phyloP scores from a whole-genome alignment of 805 yeast genomes.

The Schizosaccharomyces lindneri region DNA sequence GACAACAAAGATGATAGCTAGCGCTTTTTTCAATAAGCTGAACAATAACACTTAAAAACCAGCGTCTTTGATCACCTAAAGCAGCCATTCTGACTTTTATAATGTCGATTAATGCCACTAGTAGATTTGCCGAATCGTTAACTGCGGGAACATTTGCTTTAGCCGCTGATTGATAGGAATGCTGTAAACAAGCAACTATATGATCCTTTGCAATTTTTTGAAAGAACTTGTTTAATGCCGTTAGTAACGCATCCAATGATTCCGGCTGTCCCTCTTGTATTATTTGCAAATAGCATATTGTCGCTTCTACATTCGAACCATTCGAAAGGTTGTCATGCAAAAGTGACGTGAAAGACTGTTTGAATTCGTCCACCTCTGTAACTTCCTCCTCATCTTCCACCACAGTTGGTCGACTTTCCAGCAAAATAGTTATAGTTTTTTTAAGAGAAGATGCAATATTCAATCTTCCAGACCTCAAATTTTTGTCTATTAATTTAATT shows the following conservation, averaged over 20 bases:
- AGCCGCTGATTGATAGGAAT: background rate
- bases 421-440: background rate
- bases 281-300: background rate
- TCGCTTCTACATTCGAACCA: background rate
- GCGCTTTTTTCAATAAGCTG: slow-evolving; percentile 72
- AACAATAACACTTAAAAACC: slow-evolving; percentile 63
- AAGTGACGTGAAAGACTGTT: background rate
- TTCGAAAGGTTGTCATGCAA: background rate
- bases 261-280: background rate
- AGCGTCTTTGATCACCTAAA: slow-evolving; percentile 78
- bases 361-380: background rate
- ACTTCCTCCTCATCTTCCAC: background rate
- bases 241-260: background rate
- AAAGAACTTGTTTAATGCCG: slow-evolving; percentile 29
- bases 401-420: background rate
- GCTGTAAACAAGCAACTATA: background rate
- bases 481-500: slow-evolving; percentile 55
- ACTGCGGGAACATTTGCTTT: background rate
- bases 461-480: slow-evolving; percentile 57
- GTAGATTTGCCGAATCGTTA: background rate
- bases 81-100: slow-evolving; percentile 32
- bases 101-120: background rate
- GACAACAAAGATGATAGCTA: slow-evolving; percentile 48
- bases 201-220: slow-evolving; percentile 79
- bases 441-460: slow-evolving; percentile 70